phyloP scores from a whole-genome alignment of 805 yeast genomes.

The Ogataea ganodermae region DNA sequence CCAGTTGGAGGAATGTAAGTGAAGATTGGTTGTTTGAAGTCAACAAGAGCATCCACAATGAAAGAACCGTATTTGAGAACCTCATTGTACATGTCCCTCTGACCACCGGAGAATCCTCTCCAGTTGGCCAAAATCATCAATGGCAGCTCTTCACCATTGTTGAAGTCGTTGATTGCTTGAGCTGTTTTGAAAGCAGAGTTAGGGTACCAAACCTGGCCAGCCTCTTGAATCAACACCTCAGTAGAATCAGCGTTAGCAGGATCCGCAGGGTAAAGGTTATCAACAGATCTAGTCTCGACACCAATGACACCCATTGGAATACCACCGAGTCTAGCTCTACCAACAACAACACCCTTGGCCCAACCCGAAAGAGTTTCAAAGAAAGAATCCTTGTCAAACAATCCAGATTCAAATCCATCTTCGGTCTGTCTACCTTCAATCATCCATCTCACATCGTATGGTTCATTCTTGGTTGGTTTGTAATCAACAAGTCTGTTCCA shows the following conservation, averaged over 20 bases:
- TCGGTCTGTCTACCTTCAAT: slow-evolving; percentile 79
- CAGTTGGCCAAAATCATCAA: slow-evolving; percentile 97
- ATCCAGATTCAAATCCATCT: slow-evolving; percentile 79
- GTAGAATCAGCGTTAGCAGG: slow-evolving; percentile 97
- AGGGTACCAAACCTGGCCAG: slow-evolving; percentile 99
- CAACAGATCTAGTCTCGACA: slow-evolving; percentile 89
- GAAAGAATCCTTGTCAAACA: slow-evolving; percentile 92
- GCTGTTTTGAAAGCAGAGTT: slow-evolving; percentile 99
- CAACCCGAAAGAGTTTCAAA: slow-evolving; percentile 96
- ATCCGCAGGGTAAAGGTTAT: slow-evolving; percentile 92
- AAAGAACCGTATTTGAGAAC: slow-evolving; percentile 95
- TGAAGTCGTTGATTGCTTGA: slow-evolving; percentile 96
- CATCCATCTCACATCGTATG: slow-evolving; percentile 93
- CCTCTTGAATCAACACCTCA: slow-evolving; percentile 85
- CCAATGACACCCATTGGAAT: slow-evolving; percentile 98
- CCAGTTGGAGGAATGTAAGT: slow-evolving; percentile 98
- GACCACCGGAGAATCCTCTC: slow-evolving; percentile 99
- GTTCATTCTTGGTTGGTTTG: slow-evolving; percentile 67
- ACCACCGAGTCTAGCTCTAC: slow-evolving; percentile 98
- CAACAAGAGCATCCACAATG: slow-evolving; percentile 96
- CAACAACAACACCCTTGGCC: slow-evolving; percentile 98
- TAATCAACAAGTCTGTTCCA: slow-evolving; percentile 96
- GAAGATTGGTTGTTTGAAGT: slow-evolving; percentile 93
- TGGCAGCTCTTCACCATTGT: slow-evolving; percentile 97
- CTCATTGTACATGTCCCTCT: slow-evolving; percentile 98